These are phyloP conservation scores for Cyclotella sp. DNA, from an alignment of 108 stramenopile species.

Conservation along the genomic window DNA sequence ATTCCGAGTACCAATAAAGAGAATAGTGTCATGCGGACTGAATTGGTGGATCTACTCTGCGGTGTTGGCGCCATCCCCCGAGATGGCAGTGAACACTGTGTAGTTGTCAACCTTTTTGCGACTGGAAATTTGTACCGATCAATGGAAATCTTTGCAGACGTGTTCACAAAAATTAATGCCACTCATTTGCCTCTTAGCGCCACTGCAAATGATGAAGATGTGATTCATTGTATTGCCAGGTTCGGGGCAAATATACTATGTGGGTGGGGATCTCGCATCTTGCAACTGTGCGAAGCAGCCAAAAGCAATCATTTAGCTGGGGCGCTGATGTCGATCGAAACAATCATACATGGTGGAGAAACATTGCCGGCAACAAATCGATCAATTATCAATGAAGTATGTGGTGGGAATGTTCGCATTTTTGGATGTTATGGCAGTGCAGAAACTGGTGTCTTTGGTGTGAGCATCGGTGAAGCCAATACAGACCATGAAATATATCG, in stretches of 20 bases:
- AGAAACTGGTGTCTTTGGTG: not conserved
- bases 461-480: not conserved
- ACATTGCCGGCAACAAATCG: not conserved
- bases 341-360: slow-evolving; percentile 2
- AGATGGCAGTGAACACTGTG: not conserved
- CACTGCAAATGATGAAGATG: not conserved
- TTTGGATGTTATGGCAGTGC: slow-evolving; percentile 6
- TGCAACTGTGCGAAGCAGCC: slow-evolving; percentile 3
- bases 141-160: not conserved
- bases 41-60: not conserved
- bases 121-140: not conserved
- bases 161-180: not conserved
- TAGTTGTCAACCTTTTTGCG: not conserved
- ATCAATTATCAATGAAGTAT: not conserved
- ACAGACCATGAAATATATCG: not conserved
- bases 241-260: not conserved
- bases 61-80: not conserved
- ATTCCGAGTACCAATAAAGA: not conserved
- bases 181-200: not conserved
- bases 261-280: slow-evolving; percentile 5
- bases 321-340: not conserved
- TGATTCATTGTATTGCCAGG: not conserved
- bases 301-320: not conserved
- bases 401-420: not conserved
- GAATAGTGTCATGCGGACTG: not conserved